Conservation (phyloP, 768 basidiomycete species). For the Suillus ampliporus region DNA sequence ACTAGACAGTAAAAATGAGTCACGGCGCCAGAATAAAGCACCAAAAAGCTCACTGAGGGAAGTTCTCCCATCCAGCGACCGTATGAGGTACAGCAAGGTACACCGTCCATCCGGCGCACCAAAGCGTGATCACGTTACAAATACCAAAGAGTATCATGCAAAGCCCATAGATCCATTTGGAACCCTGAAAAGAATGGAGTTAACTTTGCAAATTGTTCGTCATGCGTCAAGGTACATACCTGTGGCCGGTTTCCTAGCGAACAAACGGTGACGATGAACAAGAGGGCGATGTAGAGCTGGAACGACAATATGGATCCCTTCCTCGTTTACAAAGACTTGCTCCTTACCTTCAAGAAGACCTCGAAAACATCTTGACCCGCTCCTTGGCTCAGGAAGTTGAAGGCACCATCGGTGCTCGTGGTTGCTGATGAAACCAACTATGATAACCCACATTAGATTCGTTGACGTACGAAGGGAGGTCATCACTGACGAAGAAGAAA, state of each 20-base stretch:
- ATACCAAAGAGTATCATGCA: constrained; percentile 82
- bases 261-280: constrained; percentile 84
- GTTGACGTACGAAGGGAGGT: constrained; percentile 21
- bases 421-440: constrained; percentile 87
- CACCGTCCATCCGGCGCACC: constrained; percentile 92
- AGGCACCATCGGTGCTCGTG: constrained; percentile 64
- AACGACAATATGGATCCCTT: not conserved
- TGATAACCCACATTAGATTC: constrained; percentile 28
- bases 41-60: constrained; percentile 60
- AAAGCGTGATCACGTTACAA: constrained; percentile 78
- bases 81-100: constrained; percentile 83
- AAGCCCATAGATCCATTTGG: constrained; percentile 82
- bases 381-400: constrained; percentile 77
- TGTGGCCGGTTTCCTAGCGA: constrained; percentile 93
- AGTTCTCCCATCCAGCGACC: constrained; percentile 73
- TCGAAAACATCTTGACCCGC: constrained; percentile 79
- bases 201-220: constrained; percentile 7
- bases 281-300: constrained; percentile 80
- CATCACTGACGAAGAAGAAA: constrained; percentile 85
- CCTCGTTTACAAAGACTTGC: not conserved
- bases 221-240: constrained; percentile 28
- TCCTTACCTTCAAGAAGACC: constrained; percentile 65
- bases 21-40: not conserved
- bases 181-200: constrained; percentile 54
- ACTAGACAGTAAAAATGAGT: constrained; percentile 41